phyloP scores from a whole-genome alignment of 2,329 filamentous ascomycete species.

The Colletotrichum coccodes region DNA sequence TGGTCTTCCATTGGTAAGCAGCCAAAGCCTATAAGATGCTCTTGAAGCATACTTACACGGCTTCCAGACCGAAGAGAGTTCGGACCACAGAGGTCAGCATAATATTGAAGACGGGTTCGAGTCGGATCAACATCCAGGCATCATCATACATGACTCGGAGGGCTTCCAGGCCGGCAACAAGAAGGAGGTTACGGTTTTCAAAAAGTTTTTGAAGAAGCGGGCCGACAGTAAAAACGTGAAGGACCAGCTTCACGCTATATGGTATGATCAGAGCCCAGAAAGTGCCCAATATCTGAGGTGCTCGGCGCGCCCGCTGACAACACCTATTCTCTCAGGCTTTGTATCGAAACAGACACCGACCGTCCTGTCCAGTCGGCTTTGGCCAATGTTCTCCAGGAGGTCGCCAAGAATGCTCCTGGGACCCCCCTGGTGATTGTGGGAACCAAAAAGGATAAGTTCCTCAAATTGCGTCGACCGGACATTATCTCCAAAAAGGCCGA shows the following conservation, averaged over 20 bases:
- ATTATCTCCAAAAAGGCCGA: background rate
- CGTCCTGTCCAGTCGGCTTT: constrained; percentile 39
- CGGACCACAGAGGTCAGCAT: constrained; percentile 37
- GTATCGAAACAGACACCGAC: constrained; percentile 37
- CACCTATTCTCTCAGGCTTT: constrained; percentile 35
- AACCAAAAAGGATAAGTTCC: constrained; percentile 40
- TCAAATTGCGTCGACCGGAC: constrained; percentile 10
- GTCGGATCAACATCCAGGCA: constrained; percentile 38
- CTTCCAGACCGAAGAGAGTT: constrained; percentile 37
- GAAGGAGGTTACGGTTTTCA: constrained; percentile 37
- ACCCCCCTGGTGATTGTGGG: constrained; percentile 39
- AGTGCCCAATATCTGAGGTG: fast-evolving
- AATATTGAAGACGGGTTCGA: constrained; percentile 41
- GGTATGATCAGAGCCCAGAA: constrained; percentile 31
- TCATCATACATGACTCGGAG: constrained; percentile 41
- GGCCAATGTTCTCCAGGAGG: constrained; percentile 37
- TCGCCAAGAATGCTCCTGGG: constrained; percentile 33
- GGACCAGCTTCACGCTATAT: constrained; percentile 39
- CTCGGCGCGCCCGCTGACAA: background rate
- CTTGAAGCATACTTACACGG: background rate
- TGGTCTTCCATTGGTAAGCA: constrained; percentile 34
- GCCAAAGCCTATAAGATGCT: background rate
- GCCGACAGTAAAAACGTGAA: constrained; percentile 21
- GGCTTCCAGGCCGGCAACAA: constrained; percentile 39
- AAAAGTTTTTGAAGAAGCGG: constrained; percentile 38